Base-by-base conservation (phyloP, 306 rosid genomes). In the Senna tora region DNA sequence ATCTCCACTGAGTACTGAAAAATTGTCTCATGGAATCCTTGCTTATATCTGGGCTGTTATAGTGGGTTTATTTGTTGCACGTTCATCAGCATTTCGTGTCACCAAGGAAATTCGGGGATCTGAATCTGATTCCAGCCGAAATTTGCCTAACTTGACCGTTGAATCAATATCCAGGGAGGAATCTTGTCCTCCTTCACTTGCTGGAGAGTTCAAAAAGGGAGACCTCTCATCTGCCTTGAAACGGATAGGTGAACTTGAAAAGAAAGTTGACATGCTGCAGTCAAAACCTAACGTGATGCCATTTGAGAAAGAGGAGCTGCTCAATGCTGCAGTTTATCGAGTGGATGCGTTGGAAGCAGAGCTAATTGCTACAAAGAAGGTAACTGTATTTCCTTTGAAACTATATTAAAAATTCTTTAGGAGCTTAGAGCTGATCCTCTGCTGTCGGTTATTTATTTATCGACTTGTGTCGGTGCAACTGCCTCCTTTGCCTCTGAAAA, bases 281-380 rank as follows among this genome's bases (percentile, higher is more conserved):
- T 81, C 89, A 74, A 92, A 81, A 82, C 95, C 92, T 12, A 83
- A 80, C 79, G 84, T 69, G 60, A 87, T 92, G 97, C 97, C 97
- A 50, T 67, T 13, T 47, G 97, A 92, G 77, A 92, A 92, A 86
- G 97, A 76, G 58, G 96, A 89, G 82, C 86, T 92, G 63, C 78
- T 92, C 55, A 92, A 92, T 80, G 97, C 94, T 53, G 97, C 97
- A 20, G 94, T 90, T 79, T 87, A 80, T 76, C 97, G 90, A 1
- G 98, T 83, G 71, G 96, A 93, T 77, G 98, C 90, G 14, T 82
- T 90, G 77, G 97, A 90, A 80, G 93, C 96, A n/a, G 97, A 93
- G 86, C 83, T 88, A 56, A 93, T 93, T 21, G 75, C 92, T 11
- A 88, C 98, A 5, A 88, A 90, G 72, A 84, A 84, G 89, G 89